These are phyloP conservation scores for Rubia yunnanensis DNA, from an alignment of 257 asterid species.

Conservation along the genomic window DNA sequence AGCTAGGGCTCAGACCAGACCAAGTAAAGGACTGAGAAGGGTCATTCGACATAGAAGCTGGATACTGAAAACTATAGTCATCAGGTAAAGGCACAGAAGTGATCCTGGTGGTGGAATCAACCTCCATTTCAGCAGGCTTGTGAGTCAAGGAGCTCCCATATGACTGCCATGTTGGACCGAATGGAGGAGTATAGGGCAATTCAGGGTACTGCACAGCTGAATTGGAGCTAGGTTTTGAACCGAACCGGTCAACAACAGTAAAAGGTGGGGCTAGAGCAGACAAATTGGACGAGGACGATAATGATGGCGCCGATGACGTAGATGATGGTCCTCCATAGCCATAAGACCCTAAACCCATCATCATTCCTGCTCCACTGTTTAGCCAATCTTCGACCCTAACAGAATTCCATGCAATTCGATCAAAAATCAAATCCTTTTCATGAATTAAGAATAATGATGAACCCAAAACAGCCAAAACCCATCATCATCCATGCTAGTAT, in stretches of 20 bases:
- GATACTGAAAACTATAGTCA: conserved; percentile 27
- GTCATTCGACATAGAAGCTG: conserved; percentile 27
- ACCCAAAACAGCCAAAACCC: background rate
- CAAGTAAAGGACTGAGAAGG: conserved; percentile 29
- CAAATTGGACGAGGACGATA: conserved; percentile 60
- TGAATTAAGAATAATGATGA: background rate
- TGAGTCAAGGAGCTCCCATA: conserved; percentile 42
- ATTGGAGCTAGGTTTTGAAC: conserved; percentile 42
- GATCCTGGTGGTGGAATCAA: conserved; percentile 32
- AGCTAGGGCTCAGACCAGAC: conserved; percentile 28
- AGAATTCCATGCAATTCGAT: background rate
- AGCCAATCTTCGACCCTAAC: background rate
- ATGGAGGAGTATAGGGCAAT: conserved; percentile 30
- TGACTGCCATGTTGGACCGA: conserved; percentile 40
- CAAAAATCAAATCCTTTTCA: background rate
- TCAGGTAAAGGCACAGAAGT: conserved; percentile 24
- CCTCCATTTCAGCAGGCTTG: conserved; percentile 24
- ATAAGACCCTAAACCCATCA: conserved; percentile 66
- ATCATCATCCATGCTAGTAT: background rate
- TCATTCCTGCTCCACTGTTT: conserved; percentile 12
- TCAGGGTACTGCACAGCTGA: conserved; percentile 40
- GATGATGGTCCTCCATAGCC: conserved; percentile 58
- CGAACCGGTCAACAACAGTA: conserved; percentile 71
- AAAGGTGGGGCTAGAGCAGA: conserved; percentile 97
- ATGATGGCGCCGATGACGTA: conserved; percentile 42